A percentile compares a stretch with the other conserved stretches of the same genome.
Evolutionary conservation across 1,284 basidiomycete genomes (phyloP).

Genomic region (Ustilago bromivora): DNA sequence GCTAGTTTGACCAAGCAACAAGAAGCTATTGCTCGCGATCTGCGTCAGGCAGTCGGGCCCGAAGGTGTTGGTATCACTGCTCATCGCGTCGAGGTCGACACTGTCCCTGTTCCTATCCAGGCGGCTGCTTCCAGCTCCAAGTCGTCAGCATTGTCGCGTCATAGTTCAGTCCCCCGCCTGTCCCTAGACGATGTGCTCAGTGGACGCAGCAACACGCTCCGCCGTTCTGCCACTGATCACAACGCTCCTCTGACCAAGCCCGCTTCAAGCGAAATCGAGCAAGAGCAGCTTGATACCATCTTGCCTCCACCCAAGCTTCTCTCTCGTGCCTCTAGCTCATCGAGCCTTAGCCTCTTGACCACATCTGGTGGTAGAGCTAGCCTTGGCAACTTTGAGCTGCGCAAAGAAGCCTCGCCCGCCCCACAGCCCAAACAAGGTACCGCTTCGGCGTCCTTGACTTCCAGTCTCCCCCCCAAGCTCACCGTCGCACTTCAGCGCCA

Average conservation of each 20-base stretch:
- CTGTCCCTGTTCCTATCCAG: conserved; percentile 1
- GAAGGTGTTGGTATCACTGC: conserved; percentile 34
- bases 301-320: conserved; percentile 46
- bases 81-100: conserved; percentile 16
- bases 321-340: conserved; percentile 50
- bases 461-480: conserved; percentile 43
- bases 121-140: conserved; percentile 17
- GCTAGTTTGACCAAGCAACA: conserved; percentile 9
- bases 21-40: conserved; percentile 23
- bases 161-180: conserved; percentile 39
- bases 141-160: conserved; percentile 27
- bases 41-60: conserved; percentile 39
- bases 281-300: conserved; percentile 47
- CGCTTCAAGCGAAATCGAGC: conserved; percentile 36
- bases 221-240: conserved; percentile 41
- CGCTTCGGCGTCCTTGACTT: conserved; percentile 20
- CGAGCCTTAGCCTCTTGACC: conserved; percentile 53
- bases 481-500: conserved; percentile 46
- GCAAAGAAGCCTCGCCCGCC: conserved; percentile 21
- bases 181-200: conserved; percentile 49
- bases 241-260: conserved; percentile 3
- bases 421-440: conserved; percentile 10
- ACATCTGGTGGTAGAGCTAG: conserved; percentile 54
- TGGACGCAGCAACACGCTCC: conserved; percentile 33
- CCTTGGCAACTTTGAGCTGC: conserved; percentile 35